These are phyloP conservation scores for Choricystis sp. DNA, from an alignment of 139 green algal species.

Conservation along the genomic window DNA sequence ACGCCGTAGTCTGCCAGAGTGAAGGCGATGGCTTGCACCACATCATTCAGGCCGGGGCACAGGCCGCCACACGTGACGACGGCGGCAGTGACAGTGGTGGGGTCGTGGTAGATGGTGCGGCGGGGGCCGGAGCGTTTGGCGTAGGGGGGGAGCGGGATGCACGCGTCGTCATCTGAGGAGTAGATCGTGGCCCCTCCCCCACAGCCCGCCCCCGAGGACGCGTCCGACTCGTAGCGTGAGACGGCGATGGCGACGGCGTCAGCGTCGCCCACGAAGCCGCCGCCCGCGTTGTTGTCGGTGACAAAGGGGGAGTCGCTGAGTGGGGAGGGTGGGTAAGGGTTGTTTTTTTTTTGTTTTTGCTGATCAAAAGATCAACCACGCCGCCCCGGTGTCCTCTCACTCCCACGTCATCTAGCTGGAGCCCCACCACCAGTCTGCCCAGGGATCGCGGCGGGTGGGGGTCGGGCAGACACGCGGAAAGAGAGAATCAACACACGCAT, in stretches of 20 bases:
- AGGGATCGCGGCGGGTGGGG: no score
- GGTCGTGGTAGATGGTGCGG: slow-evolving; percentile 62
- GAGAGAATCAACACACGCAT: no score
- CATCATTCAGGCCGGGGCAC: slow-evolving; percentile 90
- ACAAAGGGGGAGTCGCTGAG: slow-evolving; percentile 46
- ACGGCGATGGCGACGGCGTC: slow-evolving; percentile 56
- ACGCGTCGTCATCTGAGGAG: slow-evolving; percentile 33
- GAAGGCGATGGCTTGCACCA: slow-evolving; percentile 79
- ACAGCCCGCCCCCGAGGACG: slow-evolving; percentile 35
- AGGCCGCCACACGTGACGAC: slow-evolving; percentile 63
- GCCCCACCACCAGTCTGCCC: no score
- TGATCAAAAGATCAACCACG: no score
- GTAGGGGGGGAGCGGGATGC: slow-evolving; percentile 50
- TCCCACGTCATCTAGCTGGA: slow-evolving; percentile 1
- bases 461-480: no score
- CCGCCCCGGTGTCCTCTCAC: neutral
- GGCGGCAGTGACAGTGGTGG: slow-evolving; percentile 34
- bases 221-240: slow-evolving; percentile 47
- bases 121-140: slow-evolving; percentile 61
- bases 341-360: neutral
- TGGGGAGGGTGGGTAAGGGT: neutral
- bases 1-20: slow-evolving; percentile 50
- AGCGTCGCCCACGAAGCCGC: slow-evolving; percentile 66
- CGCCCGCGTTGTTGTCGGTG: slow-evolving; percentile 52
- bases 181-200: neutral